Evolutionary conservation across 495 filamentous ascomycete genomes (phyloP).

Genomic region (Penicillium turbatum): DNA sequence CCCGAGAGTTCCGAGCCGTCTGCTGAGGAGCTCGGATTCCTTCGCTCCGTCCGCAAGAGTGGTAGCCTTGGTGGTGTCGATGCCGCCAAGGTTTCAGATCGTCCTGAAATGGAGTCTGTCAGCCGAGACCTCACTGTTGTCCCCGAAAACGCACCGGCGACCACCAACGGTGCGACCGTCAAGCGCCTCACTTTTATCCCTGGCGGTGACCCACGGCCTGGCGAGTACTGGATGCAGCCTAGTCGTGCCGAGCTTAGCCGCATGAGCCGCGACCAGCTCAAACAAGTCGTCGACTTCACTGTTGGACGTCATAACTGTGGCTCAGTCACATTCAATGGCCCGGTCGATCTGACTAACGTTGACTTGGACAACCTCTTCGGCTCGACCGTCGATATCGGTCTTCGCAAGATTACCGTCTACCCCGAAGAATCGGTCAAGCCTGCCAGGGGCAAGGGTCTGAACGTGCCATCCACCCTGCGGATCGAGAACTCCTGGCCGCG

Average conservation of each 20-base stretch:
- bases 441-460: conserved; percentile 76
- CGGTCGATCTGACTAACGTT: conserved; percentile 73
- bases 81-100: conserved; percentile 32
- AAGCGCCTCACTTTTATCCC: conserved; percentile 31
- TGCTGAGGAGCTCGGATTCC: conserved; percentile 63
- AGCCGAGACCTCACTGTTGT: conserved; percentile 75
- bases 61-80: conserved; percentile 49
- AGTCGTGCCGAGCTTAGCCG: conserved; percentile 62
- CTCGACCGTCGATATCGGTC: conserved; percentile 65
- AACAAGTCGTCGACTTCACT: conserved; percentile 64
- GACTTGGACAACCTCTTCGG: conserved; percentile 68
- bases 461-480: conserved; percentile 79
- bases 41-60: conserved; percentile 50
- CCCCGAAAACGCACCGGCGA: conserved; percentile 56
- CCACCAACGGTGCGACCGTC: conserved; percentile 25
- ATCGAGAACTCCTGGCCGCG: conserved; percentile 91
- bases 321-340: conserved; percentile 69
- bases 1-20: conserved; percentile 50
- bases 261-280: conserved; percentile 68
- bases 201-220: conserved; percentile 54
- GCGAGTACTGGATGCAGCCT: conserved; percentile 84
- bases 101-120: conserved; percentile 68
- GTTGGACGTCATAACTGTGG: conserved; percentile 81
- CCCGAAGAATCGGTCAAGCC: conserved; percentile 71
- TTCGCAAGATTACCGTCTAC: conserved; percentile 83